Base-by-base conservation (phyloP, 2,329 filamentous ascomycete species). In the Exophiala sideris region DNA sequence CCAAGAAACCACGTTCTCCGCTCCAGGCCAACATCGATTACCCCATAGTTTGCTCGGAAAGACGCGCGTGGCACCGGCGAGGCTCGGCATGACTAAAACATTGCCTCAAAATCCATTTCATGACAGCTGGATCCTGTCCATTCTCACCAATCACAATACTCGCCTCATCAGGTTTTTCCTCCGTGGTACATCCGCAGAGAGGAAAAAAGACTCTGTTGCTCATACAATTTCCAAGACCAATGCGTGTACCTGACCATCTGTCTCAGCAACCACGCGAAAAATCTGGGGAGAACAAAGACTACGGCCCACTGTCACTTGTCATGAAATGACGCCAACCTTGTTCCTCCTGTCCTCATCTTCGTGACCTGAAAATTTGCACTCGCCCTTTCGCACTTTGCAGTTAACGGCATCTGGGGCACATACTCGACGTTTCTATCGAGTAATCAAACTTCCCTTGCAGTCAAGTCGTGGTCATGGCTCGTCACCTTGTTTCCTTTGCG, bases 1-100 rank as follows among this genome's bases (percentile, higher is more conserved):
- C 64, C 64, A 64, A 56, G 57, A 66, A 69, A 67, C 57, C 52
- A 55, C 56, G 21, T 29, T 60, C 56, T 52, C 52, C 53, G 54
- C 55, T 44, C 42, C 32, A 18, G 21, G 34, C 3, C 29, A 20
- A 39, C 16, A 46, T 38, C 52, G 39, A 60, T 60, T 60, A 60
- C 57, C 57, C 57, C 57, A 60, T 60, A 60, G 54, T 53, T 55
- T 60, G 53, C 44, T 54, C 45, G 42, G 44, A 47, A 33, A 21
- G 18, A 18, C 14, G 45, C 41, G 40, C 40, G 56, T 58, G 56
- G 52, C 56, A 52, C 45, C 40, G 52, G 36, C 48, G 39, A 56
- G 50, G 58, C 56, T 59, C 51, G 58, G 60, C 55, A 57, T 54
- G 52, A 54, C 54, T 57, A 58, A 57, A 40, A 47, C 48, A 50